Conservation (phyloP, 2,329 filamentous ascomycete genomes). For the Coniochaeta sp. region DNA sequence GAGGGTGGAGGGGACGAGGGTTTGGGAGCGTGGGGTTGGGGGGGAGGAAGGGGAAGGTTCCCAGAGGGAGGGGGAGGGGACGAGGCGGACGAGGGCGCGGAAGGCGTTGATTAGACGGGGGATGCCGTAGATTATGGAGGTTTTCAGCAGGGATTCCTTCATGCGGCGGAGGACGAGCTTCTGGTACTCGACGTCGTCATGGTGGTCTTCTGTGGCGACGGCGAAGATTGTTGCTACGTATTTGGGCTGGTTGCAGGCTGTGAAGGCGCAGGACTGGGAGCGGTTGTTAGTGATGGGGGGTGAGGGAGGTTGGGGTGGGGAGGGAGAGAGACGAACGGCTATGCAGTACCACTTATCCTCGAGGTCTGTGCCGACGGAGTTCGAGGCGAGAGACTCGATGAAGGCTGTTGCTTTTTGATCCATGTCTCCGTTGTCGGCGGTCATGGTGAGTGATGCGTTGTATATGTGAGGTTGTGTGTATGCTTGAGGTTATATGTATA, state of each 20-base stretch:
- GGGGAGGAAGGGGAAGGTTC: no score
- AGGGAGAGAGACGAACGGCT: background rate
- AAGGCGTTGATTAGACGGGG: constrained; percentile 19
- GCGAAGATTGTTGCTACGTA: constrained; percentile 8
- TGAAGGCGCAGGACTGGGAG: constrained; percentile 7
- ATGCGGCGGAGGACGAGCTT: constrained; percentile 7
- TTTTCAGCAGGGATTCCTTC: constrained; percentile 16
- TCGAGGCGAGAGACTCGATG: background rate
- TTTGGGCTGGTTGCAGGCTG: constrained; percentile 9
- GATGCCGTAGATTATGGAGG: constrained; percentile 19
- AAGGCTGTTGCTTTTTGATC: background rate
- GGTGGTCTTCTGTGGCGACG: background rate
- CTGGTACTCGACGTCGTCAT: constrained; percentile 3
- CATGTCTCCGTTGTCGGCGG: background rate
- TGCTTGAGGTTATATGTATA: no score
- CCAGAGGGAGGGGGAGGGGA: no score
- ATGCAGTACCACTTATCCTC: constrained; percentile 5
- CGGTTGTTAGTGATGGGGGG: background rate
- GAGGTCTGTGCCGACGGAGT: background rate
- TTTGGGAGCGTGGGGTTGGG: constrained; percentile 6
- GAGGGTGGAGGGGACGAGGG: no score
- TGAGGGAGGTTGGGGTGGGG: background rate
- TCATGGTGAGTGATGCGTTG: no score
- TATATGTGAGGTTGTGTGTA: no score
- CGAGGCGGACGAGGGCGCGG: constrained; percentile 12